A percentile compares a stretch with the other conserved stretches of the same genome.
Conservation (phyloP, 495 filamentous ascomycete species). For the Zalerion maritima region DNA sequence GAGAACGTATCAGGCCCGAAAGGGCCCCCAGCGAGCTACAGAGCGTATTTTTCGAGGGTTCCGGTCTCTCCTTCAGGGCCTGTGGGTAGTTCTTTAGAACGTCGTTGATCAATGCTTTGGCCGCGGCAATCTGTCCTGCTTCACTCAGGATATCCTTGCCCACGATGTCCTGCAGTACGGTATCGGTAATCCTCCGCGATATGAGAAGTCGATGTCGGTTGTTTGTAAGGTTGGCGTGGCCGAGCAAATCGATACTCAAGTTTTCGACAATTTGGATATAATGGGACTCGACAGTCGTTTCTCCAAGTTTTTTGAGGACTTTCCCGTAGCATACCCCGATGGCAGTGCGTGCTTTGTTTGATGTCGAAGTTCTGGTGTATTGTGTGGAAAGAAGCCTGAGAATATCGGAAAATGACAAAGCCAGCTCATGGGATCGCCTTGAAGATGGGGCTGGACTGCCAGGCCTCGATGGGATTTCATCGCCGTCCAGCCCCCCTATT, state of each 20-base stretch:
- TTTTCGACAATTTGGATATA: conserved; percentile 72
- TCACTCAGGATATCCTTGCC: conserved; percentile 74
- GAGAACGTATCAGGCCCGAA: conserved; percentile 57
- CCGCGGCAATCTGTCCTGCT: conserved; percentile 68
- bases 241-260: conserved; percentile 64
- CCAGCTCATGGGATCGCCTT: conserved; percentile 55
- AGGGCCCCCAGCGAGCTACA: conserved; percentile 68
- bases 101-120: conserved; percentile 70
- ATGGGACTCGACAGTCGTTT: conserved; percentile 60
- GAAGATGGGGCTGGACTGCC: conserved; percentile 50
- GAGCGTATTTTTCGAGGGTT: conserved; percentile 78
- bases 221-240: conserved; percentile 56
- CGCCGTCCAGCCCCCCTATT: conserved; percentile 54
- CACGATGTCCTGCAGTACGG: conserved; percentile 71
- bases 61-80: conserved; percentile 76
- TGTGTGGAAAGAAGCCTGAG: conserved; percentile 68
- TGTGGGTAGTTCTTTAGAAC: conserved; percentile 91
- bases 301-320: conserved; percentile 56
- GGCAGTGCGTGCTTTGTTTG: conserved; percentile 65
- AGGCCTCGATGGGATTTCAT: conserved; percentile 60
- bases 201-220: conserved; percentile 82
- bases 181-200: conserved; percentile 71
- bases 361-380: conserved; percentile 66
- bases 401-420: conserved; percentile 64
- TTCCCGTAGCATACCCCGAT: conserved; percentile 80